These are phyloP conservation scores for Orbilia javanica DNA, from an alignment of 2,329 filamentous ascomycete species.

Conservation along the genomic window DNA sequence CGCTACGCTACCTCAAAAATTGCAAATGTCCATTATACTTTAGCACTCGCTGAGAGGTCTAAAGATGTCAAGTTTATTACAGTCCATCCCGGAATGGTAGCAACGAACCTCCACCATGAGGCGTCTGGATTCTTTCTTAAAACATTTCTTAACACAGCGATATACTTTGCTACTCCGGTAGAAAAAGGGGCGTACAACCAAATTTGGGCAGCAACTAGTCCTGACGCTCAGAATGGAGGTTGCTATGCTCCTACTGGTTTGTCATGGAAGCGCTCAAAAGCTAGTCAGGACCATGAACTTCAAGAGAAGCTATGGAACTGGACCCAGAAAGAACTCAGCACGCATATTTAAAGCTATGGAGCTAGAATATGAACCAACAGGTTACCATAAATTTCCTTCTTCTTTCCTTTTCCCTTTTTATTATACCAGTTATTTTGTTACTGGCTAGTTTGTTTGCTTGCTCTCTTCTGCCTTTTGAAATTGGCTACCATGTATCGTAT, in stretches of 20 bases:
- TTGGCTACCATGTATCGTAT: no score
- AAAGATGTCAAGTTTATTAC: constrained; percentile 67
- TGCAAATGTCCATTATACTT: constrained; percentile 68
- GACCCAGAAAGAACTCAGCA: constrained; percentile 63
- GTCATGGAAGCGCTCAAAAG: constrained; percentile 59
- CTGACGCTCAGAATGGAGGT: constrained; percentile 57
- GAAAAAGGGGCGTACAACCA: constrained; percentile 64
- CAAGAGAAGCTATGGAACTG: constrained; percentile 66
- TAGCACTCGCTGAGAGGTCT: constrained; percentile 67
- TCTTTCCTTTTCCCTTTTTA: no score
- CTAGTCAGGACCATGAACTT: constrained; percentile 62
- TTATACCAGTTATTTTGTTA: no score
- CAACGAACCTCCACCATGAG: constrained; percentile 62
- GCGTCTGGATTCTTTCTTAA: constrained; percentile 18
- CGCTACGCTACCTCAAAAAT: constrained; percentile 70
- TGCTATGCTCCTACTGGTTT: constrained; percentile 64
- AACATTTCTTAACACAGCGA: constrained; percentile 1
- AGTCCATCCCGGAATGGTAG: constrained; percentile 68
- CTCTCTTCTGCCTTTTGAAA: no score
- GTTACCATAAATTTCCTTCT: no score
- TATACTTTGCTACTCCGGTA: constrained; percentile 33
- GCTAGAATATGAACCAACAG: no score
- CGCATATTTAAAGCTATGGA: neutral
- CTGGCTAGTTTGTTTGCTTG: no score
- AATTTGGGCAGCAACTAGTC: constrained; percentile 63